Evolutionary conservation across 257 asterid species (phyloP), one percentile per base, ranked within the genome.

Genomic region (Euphrasia confusa): DNA sequence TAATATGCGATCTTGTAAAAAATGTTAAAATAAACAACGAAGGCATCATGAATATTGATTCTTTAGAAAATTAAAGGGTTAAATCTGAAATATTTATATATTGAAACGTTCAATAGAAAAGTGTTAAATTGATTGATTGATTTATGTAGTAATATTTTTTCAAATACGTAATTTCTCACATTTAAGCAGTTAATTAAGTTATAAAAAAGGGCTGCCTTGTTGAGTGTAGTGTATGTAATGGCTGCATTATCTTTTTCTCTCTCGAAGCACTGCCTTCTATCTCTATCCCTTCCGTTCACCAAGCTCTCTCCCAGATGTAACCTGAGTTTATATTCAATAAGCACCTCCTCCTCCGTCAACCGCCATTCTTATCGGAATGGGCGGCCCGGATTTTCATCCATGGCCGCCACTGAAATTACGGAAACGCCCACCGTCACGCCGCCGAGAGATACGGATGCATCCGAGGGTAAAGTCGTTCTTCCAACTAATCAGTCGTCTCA

Each of bases 401-500:
- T 47, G 68, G 14, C 26, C 71, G 14, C 26, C 71, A 77, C 86
- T 48, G 75, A 80, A 68, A 49, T 85, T 21, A 63, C 80, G 1
- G 83, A 76, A 17, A 39, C 82, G 35, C 68, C 79, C 47, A 37
- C 80, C 21, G 64, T 65, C 56, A 54, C 88, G 40, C 45, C 71
- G 15, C 30, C 71, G 37, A 17, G 35, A 1, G 70, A 35, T 24
- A 42, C 10, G 42, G 72, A 35, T 17, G 62, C 77, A 30, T 59
- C 68, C 17, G 62, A 10, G 66, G 74, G 63, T 39, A 81, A 68
- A 72, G 42, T 81, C 18, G 82, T 73, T 15, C 97, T 88, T 37
- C 98, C 98, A 2, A 88, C 97, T 26, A 86, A 89, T 64, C 81
- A 83, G n/a, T 88, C 97, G 2, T 88, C 98, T 4, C 77, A 81